Evolutionary conservation across 2,329 filamentous ascomycete genomes (phyloP).

Genomic region (Aurifilum marmelostoma): DNA sequence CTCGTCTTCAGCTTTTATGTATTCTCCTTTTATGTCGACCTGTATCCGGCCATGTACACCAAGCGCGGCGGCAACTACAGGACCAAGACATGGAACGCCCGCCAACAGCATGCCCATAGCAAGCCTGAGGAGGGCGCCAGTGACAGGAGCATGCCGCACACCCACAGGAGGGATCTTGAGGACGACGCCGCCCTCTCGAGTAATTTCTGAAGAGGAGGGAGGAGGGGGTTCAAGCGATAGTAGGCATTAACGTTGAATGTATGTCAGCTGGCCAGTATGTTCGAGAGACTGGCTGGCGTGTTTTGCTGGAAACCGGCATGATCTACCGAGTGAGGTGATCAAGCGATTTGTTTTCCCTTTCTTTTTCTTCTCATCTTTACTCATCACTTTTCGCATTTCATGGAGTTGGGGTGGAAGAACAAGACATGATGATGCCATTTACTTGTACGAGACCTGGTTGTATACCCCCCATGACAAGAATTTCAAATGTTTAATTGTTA

Average conservation of each 20-base stretch:
- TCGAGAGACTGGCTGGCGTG: background rate
- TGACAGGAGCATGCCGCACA: constrained; percentile 16
- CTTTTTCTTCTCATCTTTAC: background rate
- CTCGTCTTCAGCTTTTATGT: constrained; percentile 89
- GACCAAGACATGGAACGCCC: constrained; percentile 22
- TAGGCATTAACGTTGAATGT: background rate
- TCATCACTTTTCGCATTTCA: background rate
- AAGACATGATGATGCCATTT: background rate
- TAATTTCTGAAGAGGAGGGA: constrained; percentile 14
- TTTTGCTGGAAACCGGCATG: background rate
- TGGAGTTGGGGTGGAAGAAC: background rate
- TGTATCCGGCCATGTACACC: constrained; percentile 75
- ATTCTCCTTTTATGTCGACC: constrained; percentile 83
- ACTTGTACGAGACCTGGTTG: background rate
- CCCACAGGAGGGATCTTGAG: constrained; percentile 1
- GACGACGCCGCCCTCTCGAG: background rate
- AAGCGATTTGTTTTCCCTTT: background rate
- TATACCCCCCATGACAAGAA: background rate
- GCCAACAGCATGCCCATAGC: constrained; percentile 3
- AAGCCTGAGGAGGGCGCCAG: constrained; percentile 27
- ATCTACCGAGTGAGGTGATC: background rate
- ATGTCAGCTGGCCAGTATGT: background rate
- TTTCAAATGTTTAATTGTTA: background rate
- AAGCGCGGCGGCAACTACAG: constrained; percentile 42
- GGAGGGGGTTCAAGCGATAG: too few species aligned